Conservation (phyloP, 2,329 filamentous ascomycete species). For the Botrytis galanthina region DNA sequence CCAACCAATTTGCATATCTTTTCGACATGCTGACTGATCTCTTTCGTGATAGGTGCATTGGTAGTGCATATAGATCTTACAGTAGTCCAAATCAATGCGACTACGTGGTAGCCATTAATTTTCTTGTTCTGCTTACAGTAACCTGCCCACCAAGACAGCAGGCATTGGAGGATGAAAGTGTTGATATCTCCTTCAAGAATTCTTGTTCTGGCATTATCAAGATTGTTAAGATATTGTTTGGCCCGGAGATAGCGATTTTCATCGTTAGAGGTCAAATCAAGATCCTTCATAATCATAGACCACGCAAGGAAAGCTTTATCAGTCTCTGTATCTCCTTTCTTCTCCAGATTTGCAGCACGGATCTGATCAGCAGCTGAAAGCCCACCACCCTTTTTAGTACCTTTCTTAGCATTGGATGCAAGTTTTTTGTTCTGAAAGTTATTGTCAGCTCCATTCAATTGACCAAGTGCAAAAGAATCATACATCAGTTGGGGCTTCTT, state of each 20-base stretch:
- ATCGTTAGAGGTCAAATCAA: constrained; percentile 32
- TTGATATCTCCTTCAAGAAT: constrained; percentile 39
- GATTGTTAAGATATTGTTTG: constrained; percentile 34
- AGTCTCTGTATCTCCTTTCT: constrained; percentile 34
- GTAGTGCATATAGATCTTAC: constrained; percentile 41
- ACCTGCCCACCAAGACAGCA: constrained; percentile 49
- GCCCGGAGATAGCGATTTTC: constrained; percentile 36
- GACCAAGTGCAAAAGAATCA: neutral
- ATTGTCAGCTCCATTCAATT: neutral
- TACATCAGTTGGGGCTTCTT: constrained; percentile 27
- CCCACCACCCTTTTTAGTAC: constrained; percentile 40
- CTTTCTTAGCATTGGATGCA: constrained; percentile 30
- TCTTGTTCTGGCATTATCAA: constrained; percentile 33
- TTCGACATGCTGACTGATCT: constrained; percentile 41
- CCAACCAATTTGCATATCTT: constrained; percentile 38
- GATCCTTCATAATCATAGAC: constrained; percentile 35
- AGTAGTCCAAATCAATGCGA: constrained; percentile 48
- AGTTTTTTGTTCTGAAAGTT: constrained; percentile 21
- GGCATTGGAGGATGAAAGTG: constrained; percentile 49
- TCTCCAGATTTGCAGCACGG: constrained; percentile 36
- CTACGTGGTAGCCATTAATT: constrained; percentile 42
- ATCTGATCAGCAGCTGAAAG: constrained; percentile 40
- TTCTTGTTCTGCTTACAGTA: constrained; percentile 40
- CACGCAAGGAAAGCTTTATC: constrained; percentile 38
- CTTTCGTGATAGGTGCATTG: constrained; percentile 43